A percentile compares a stretch with the other conserved stretches of the same genome.
Conservation (phyloP, 1,139 yeast species). For the Taphrina pruni region DNA sequence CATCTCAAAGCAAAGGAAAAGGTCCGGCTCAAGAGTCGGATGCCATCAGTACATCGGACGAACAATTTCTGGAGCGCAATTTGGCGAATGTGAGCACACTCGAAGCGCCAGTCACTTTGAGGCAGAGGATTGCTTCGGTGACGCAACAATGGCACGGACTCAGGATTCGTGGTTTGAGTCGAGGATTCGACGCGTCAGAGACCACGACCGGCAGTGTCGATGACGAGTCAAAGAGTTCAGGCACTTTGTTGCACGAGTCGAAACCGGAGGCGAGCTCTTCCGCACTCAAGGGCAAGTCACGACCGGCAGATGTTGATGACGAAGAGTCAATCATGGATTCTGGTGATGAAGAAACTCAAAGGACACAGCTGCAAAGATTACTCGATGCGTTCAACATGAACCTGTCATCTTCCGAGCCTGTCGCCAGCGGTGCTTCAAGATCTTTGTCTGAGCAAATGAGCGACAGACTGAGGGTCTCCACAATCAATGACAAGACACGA, state of each 20-base stretch:
- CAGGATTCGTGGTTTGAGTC: neutral
- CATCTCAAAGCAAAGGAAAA: conserved; percentile 9
- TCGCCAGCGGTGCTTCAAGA: neutral
- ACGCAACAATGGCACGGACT: conserved; percentile 15
- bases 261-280: neutral
- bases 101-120: conserved; percentile 26
- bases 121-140: conserved; percentile 21
- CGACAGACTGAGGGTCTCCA: conserved; percentile 22
- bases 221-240: neutral
- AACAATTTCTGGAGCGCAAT: conserved; percentile 29
- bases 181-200: neutral
- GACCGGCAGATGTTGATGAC: conserved; percentile 20
- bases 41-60: conserved; percentile 29
- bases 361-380: conserved; percentile 32
- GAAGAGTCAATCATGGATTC: neutral
- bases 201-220: neutral
- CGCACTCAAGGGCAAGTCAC: conserved; percentile 3
- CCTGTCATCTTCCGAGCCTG: neutral
- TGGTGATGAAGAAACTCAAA: conserved; percentile 24
- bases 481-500: conserved; percentile 25
- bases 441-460: conserved; percentile 23
- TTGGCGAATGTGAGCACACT: conserved; percentile 2
- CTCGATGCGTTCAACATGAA: conserved; percentile 29
- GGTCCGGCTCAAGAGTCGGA: neutral
- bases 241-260: neutral